Evolutionary conservation across 495 filamentous ascomycete genomes (phyloP).

Genomic region (Niebla homalea): DNA sequence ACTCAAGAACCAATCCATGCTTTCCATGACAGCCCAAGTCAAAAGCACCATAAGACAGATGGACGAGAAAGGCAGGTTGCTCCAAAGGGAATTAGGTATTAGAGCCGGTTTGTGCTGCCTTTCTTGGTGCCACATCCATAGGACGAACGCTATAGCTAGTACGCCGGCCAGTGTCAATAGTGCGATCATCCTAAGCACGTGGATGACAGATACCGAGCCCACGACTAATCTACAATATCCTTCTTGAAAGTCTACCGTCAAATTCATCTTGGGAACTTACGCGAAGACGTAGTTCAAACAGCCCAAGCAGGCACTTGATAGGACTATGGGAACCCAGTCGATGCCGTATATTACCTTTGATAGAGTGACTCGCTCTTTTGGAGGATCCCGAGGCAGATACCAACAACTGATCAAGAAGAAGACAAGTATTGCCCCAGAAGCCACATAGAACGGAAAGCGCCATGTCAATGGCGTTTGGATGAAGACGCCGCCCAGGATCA

Average conservation of each 20-base stretch:
- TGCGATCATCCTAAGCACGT: conserved; percentile 23
- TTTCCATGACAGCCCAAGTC: conserved; percentile 32
- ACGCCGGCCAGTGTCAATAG: conserved; percentile 25
- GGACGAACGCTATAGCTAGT: conserved; percentile 31
- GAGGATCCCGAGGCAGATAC: conserved; percentile 22
- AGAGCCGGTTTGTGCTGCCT: conserved; percentile 29
- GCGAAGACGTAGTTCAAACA: conserved; percentile 34
- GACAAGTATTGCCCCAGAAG: conserved; percentile 24
- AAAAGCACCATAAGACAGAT: conserved; percentile 39
- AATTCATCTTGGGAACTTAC: conserved; percentile 25
- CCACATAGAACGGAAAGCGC: conserved; percentile 36
- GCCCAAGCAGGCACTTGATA: conserved; percentile 31
- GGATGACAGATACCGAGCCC: conserved; percentile 7
- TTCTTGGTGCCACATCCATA: conserved; percentile 35
- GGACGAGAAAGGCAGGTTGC: conserved; percentile 33
- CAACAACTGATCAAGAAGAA: conserved; percentile 22
- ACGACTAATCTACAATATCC: too few relatives aligned
- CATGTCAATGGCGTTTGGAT: conserved; percentile 29
- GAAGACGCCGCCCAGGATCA: conserved; percentile 41
- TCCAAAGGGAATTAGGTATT: conserved; percentile 44
- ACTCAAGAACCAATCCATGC: conserved; percentile 34
- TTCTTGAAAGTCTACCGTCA: too few relatives aligned
- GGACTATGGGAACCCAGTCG: conserved; percentile 36
- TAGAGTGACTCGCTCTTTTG: background rate
- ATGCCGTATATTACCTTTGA: conserved; percentile 23